phyloP scores from a whole-genome alignment of 352 stramenopile species.

The Globisporangium radiosum region DNA sequence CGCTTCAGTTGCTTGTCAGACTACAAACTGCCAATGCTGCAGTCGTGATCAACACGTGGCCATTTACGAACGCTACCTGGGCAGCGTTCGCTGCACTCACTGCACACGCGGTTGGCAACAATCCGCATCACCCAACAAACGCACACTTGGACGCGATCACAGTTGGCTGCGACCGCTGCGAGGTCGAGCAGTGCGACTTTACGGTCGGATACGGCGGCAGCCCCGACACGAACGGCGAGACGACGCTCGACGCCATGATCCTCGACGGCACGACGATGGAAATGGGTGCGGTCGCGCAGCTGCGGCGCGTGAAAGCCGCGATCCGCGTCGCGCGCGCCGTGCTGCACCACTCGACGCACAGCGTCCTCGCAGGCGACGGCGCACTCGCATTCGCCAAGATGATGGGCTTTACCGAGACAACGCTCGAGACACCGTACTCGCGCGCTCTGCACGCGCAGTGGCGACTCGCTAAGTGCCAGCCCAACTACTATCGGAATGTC shows the following conservation, averaged over 20 bases:
- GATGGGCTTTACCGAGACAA: constrained; percentile 83
- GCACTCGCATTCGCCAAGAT: constrained; percentile 86
- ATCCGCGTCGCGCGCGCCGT: constrained; percentile 81
- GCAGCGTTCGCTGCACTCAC: constrained; percentile 49
- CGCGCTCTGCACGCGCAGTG: constrained; percentile 47
- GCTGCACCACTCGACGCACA: constrained; percentile 87
- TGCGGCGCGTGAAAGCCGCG: constrained; percentile 76
- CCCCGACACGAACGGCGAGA: constrained; percentile 81
- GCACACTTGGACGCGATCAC: constrained; percentile 58
- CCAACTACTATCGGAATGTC: constrained; percentile 89
- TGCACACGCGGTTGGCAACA: neutral
- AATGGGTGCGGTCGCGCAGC: constrained; percentile 79
- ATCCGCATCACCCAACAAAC: neutral
- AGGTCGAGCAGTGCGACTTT: constrained; percentile 84
- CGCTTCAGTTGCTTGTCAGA: constrained; percentile 1
- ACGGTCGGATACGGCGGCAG: constrained; percentile 87
- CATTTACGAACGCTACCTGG: constrained; percentile 67
- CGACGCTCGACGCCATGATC: constrained; percentile 90
- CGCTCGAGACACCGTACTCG: constrained; percentile 62
- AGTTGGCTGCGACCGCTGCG: constrained; percentile 66
- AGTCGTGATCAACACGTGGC: constrained; percentile 83
- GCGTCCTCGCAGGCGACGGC: constrained; percentile 79
- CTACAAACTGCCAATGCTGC: constrained; percentile 9
- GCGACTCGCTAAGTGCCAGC: constrained; percentile 65
- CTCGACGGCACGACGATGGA: constrained; percentile 79